These are phyloP conservation scores for Tilletiopsis washingtonensis DNA, from an alignment of 1,284 basidiomycete genomes.

Conservation along the genomic window DNA sequence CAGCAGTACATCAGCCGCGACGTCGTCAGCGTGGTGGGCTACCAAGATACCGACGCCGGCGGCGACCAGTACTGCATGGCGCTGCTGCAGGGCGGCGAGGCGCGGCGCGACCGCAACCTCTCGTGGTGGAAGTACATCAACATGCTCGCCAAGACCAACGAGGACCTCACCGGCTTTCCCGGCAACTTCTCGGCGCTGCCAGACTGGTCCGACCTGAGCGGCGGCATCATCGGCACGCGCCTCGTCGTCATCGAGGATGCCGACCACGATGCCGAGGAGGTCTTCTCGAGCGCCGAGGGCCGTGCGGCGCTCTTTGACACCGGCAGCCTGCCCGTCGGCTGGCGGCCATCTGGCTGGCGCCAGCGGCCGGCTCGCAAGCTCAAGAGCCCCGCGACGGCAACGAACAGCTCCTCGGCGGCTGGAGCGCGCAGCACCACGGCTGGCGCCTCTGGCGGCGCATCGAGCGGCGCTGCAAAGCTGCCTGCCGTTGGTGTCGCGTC, in stretches of 20 bases:
- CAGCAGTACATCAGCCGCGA: conserved; percentile 30
- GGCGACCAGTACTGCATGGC: conserved; percentile 46
- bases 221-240: conserved; percentile 19
- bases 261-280: conserved; percentile 29
- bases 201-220: conserved; percentile 31
- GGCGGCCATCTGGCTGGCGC: conserved; percentile 31
- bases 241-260: conserved; percentile 36
- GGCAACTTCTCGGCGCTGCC: conserved; percentile 22
- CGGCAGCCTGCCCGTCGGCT: conserved; percentile 26
- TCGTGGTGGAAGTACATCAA: conserved; percentile 46
- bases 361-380: background rate
- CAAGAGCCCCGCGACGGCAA: too few relatives aligned
- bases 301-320: conserved; percentile 34
- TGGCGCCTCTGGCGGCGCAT: too few relatives aligned
- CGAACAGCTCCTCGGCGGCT: too few relatives aligned
- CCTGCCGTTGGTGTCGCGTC: too few relatives aligned
- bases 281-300: conserved; percentile 29
- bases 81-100: conserved; percentile 32
- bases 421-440: too few relatives aligned
- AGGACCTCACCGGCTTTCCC: conserved; percentile 32
- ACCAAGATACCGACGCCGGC: conserved; percentile 19
- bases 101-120: conserved; percentile 37
- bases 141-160: conserved; percentile 26
- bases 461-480: too few relatives aligned
- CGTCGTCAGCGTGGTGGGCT: conserved; percentile 38